Evolutionary conservation across 495 filamentous ascomycete species (phyloP), one percentile per base, ranked within the genome.

Genomic region (Gamarada debralockiae): DNA sequence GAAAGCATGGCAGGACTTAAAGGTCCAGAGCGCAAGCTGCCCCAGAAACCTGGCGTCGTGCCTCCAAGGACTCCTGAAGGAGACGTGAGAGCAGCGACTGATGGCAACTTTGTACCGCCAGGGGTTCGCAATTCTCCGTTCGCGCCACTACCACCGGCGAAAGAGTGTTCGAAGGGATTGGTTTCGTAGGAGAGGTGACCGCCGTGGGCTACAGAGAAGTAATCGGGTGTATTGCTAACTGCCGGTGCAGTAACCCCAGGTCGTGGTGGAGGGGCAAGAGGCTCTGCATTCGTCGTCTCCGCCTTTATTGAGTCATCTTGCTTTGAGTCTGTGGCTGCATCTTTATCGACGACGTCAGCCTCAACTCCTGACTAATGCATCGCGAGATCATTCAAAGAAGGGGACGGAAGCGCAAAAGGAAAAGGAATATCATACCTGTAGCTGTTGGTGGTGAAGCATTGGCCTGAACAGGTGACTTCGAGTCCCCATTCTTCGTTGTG

Each of bases 1-100:
- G 91, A 86, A 18, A 98, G 83, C 93, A 98, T 98, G 50, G 93
- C 93, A 70, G 93, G 93, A 67, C 93, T 97, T 62, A 98, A 68
- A 21, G 95, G 93, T 56, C 93, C 93, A 44, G 91, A 90, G 46
- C 93, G 83, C 58, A 98, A 75, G 62, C 91, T 85, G 59, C 77
- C 78, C 92, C 93, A 97, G 70, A 83, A 82, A 62, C 87, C 89
- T 63, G 79, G 77, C 23, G 80, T 82, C 25, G 74, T 75, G 61
- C 81, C 78, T 46, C 87, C 87, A 24, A 90, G 67, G 14, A 90
- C 66, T 4, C 85, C 83, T 25, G 92, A 90, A 40, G 93, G 95
- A 12, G 95, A 97, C 12, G 95, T 92, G 59, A 98, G 79, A 29
- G 89, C 80, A 17, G 93, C 90, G 57, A 97, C 90, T 21, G 92